Evolutionary conservation across 2,329 filamentous ascomycete species (phyloP), one percentile per base, ranked within the genome.

Genomic region (Phaeophleospora eucalypticola): DNA sequence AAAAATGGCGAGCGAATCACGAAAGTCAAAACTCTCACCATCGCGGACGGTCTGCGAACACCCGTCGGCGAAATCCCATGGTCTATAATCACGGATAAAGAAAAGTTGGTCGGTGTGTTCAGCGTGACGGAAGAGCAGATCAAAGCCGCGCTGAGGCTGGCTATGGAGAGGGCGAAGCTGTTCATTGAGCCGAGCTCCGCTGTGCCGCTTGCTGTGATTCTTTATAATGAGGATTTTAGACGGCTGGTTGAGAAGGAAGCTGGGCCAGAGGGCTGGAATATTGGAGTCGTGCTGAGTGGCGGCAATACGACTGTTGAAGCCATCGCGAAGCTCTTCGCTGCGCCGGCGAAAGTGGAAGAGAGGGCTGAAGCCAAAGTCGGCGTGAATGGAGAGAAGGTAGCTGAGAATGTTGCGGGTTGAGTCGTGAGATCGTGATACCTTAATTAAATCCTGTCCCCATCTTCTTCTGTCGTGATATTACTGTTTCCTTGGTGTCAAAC

Each of bases 31-130:
- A 82, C 84, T 0, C 74, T 91, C 14, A 96, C 91, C 0, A 83
- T 97, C 29, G 91, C 89, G 0, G 91, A 97, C 68, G 91, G 91
- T 0, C 70, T 97, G 63, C 77, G 91, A 19, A 95, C 90, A 15
- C 89, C 88, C 0, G 78, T 96, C 0, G 90, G 90, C 0, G 64
- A 72, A 38, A 72, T 83, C 45, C 89, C 89, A 1, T 97, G 89
- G 88, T 68, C 63, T 6, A 74, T 96, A 33, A 86, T 96, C 57
- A 82, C 82, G 56, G 81, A 89, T 63, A 71, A 77, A 47, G 66
- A 70, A n/a, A 81, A 93, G 48, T 84, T 95, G 1, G 63, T 71
- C 2, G 84, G 79, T 0, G 79, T 95, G 59, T 85, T 80, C 68
- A 78, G 79, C 45, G 91, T 94, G 1, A 81, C 76, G 1, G 91